Base-by-base conservation (phyloP, 2,329 filamentous ascomycete species). In the Phialocephala subalpina region DNA sequence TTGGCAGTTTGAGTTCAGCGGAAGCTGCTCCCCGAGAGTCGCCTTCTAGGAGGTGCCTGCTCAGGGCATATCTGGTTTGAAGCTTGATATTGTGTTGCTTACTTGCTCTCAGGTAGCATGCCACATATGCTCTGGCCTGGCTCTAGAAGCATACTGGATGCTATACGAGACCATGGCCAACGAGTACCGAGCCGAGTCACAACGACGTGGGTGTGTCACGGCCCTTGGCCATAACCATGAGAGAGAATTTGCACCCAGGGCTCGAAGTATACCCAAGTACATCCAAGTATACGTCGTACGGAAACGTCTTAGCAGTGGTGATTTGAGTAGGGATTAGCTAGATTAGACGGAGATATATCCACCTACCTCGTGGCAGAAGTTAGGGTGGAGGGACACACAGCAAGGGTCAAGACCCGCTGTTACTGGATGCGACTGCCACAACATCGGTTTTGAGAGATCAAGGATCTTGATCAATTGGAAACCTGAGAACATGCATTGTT, bases 281-380 rank as follows among this genome's bases (percentile, higher is more conserved):
- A 18, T 4, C 8, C 25, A 14, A 29, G 60, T 29, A 47, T 52
- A 36, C 29, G 33, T 57, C 29, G 55, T 38, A 57, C 18, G 12
- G 49, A 36, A 58, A 60, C 49, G 56, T 27, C 52, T 42, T 62
- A 58, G 62, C 62, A 59, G 53, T 40, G 27, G 55, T 29, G 58
- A 64, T 62, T 27, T 57, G 53, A 52, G 58, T 61, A 60, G 56
- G 62, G 65, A 55, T 64, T n/a, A 20, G 33, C n/a, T 7, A 55
- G 56, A 25, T 29, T 52, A 29, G 49, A 59, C 64, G 47, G 62
- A 56, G 57, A 33, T 38, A 63, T 14, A 63, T 59, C 42, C 60
- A 65, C 33, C 55, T 38, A 47, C 67, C 67, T 69, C 63, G 67
- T 67, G 65, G 67, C 65, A 60, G 45, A 25, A 14, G 52, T 60